Percentiles rank a stretch among this genome's conserved stretches.
These are phyloP conservation scores for Candida germanica DNA, from an alignment of 805 yeast genomes.

Conservation along the genomic window DNA sequence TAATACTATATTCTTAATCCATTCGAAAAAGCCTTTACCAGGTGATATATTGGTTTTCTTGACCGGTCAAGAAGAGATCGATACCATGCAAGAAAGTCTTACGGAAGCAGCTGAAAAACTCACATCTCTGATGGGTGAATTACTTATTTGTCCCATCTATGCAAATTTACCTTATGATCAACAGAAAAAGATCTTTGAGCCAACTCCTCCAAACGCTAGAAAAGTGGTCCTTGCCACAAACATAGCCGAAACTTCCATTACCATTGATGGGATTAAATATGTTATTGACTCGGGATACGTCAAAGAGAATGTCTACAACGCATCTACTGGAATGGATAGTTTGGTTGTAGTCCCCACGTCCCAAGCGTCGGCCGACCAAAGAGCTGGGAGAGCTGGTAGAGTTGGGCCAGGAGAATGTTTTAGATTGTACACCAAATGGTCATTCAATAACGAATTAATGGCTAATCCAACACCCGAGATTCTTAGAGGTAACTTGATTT, in stretches of 20 bases:
- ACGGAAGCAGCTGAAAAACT: slow-evolving; percentile 62
- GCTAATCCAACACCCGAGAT: slow-evolving; percentile 88
- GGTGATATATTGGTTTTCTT: slow-evolving; percentile 90
- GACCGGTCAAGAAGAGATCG: slow-evolving; percentile 97
- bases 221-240: slow-evolving; percentile 94
- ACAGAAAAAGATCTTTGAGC: slow-evolving; percentile 80
- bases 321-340: slow-evolving; percentile 44
- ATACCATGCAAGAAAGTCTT: slow-evolving; percentile 68
- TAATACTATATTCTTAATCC: slow-evolving; percentile 84
- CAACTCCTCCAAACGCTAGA: slow-evolving; percentile 73
- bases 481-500: slow-evolving; percentile 74
- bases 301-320: slow-evolving; percentile 41
- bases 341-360: slow-evolving; percentile 46
- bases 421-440: slow-evolving; percentile 80
- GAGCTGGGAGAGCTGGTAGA: slow-evolving; percentile 80
- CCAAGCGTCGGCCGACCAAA: slow-evolving; percentile 64
- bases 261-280: slow-evolving; percentile 41
- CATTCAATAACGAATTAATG: slow-evolving; percentile 74
- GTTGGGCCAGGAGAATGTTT: slow-evolving; percentile 54
- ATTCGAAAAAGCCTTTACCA: slow-evolving; percentile 53
- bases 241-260: slow-evolving; percentile 59
- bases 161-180: slow-evolving; percentile 86
- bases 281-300: slow-evolving; percentile 47
- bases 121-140: slow-evolving; percentile 56
- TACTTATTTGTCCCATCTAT: slow-evolving; percentile 82